A percentile compares a stretch with the other conserved stretches of the same genome.
phyloP scores from a whole-genome alignment of 225 moss, liverwort and hornwort species.

The Neckera pumila region DNA sequence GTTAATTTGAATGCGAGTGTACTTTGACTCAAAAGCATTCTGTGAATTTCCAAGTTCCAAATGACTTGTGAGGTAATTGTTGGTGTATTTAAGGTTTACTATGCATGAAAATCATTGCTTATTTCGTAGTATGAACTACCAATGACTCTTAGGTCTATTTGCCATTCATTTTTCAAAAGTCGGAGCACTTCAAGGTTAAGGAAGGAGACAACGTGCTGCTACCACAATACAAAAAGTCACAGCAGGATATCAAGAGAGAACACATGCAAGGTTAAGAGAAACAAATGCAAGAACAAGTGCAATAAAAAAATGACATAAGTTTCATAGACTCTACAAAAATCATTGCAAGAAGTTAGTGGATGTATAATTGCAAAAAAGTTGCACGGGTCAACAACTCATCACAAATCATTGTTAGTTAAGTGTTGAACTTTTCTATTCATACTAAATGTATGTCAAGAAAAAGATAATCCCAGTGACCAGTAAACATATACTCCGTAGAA shows the following conservation, averaged over 20 bases:
- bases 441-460: background rate
- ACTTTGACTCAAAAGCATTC: background rate
- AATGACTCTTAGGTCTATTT: background rate
- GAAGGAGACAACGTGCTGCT: background rate
- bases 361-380: background rate
- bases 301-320: background rate
- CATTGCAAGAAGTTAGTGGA: background rate
- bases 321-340: background rate
- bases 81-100: background rate
- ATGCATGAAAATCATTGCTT: background rate
- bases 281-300: background rate
- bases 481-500: background rate
- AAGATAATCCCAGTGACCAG: background rate
- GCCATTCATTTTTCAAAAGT: background rate
- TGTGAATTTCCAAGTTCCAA: background rate
- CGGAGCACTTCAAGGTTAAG: background rate
- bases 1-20: background rate
- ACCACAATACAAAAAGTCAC: background rate
- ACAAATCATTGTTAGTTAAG: background rate
- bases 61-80: background rate
- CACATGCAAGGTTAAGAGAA: background rate
- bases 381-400: background rate
- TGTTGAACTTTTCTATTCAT: background rate
- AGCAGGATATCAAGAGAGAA: background rate
- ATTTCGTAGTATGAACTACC: background rate